phyloP scores from a whole-genome alignment of 1,284 basidiomycete genomes.

The Cutaneotrichosporon cyanovorans region DNA sequence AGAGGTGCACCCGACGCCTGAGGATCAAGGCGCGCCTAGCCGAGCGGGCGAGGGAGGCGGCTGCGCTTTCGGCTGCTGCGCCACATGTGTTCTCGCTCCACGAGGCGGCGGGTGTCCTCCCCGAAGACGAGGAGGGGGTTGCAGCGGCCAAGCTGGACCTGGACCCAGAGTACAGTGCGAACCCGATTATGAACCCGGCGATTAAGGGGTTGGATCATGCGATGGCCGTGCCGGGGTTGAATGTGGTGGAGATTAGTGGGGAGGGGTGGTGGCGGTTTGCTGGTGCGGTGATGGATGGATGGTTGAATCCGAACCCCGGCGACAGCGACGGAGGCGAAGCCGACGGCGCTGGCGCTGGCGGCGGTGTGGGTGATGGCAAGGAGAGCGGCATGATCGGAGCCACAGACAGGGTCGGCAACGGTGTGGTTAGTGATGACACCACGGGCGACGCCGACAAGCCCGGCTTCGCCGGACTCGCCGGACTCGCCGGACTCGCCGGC shows the following conservation, averaged over 20 bases:
- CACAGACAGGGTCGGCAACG: too few species aligned
- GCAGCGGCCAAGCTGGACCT: not conserved
- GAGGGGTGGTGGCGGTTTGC: constrained; percentile 17
- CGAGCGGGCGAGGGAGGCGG: constrained; percentile 6
- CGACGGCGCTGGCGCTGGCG: too few species aligned
- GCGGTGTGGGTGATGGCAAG: too few species aligned
- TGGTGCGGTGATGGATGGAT: constrained; percentile 17
- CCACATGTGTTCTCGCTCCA: constrained; percentile 3
- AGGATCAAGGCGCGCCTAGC: constrained; percentile 22
- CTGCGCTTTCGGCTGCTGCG: constrained; percentile 1
- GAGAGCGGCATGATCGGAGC: too few species aligned
- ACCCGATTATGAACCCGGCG: too few species aligned
- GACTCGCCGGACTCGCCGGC: too few species aligned
- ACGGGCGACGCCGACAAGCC: too few species aligned
- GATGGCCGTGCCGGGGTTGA: not conserved
- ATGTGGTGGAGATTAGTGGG: constrained; percentile 5
- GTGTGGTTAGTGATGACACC: too few species aligned
- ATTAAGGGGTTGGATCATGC: too few species aligned
- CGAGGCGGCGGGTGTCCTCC: constrained; percentile 6
- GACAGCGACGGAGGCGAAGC: too few species aligned
- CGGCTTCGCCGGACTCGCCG: too few species aligned
- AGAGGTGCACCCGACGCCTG: constrained; percentile 2
- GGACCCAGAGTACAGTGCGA: not conserved
- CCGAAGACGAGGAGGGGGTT: constrained; percentile 15
- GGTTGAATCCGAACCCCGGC: constrained; percentile 6